Base-by-base conservation (phyloP, 192 early-diverging fungal species). In the Powellomyces hirtus region DNA sequence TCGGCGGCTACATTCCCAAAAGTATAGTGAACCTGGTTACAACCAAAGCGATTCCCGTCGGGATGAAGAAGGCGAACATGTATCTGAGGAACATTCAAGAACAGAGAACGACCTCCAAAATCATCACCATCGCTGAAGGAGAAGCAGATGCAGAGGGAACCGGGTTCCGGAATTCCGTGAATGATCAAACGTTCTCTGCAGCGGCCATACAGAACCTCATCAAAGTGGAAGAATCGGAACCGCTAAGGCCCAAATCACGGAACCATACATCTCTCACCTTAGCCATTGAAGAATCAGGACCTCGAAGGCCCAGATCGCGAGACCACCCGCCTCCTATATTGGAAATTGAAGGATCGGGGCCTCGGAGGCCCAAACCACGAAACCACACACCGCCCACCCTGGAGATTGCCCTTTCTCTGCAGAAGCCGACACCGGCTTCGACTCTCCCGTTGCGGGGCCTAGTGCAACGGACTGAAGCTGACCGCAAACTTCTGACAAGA, bases 1-100 rank as follows among this genome's bases (percentile, higher is more conserved):
- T 81, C n/a, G 73, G 73, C 18, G 80, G 80, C 24, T 81, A 71
- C 69, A 27, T 81, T 36, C 77, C 80, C 5, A 64, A 64, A 35
- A 49, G 62, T 24, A 61, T 81, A 31, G 72, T 81, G 16, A 50
- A 20, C 29, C 20, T 79, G 40, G 74, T 81, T 22, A 76, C 80
- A 2, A 77, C 71, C 6, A 58, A 79, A 62, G 80, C 77, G 24
- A 71, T 81, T 6, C 77, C 77, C 6, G 60, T 60, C 20, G 64
- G 69, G 38, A 77, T 81, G 71, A n/a, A 71, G 31, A 72, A 69
- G 45, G 75, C 62, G 1, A 80, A 80, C 45, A 73, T 56, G 14
- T 53, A 64, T 34, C 44, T 80, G 53, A 42, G 46, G 46, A 56
- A 66, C 40, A 76, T 52, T 24, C 37, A 44, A 11, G 38, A 51